Evolutionary conservation across 495 filamentous ascomycete species (phyloP), one percentile per base, ranked within the genome.

Genomic region (Penicillium turbatum): DNA sequence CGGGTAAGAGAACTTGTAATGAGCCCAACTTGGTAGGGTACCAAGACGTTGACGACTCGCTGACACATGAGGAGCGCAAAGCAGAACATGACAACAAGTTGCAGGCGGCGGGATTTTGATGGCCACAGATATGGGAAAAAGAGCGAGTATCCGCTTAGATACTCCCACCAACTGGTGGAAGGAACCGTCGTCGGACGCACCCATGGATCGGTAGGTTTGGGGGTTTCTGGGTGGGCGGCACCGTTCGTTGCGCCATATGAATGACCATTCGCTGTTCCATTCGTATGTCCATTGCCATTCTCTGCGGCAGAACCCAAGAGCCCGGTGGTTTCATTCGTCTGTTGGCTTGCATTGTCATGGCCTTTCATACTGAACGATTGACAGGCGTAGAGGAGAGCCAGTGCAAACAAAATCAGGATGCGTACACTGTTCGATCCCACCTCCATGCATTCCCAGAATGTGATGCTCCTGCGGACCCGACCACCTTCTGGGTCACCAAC

Each of bases 91-190:
- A 95, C 86, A 36, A 86, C 71, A 30, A 86, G 56, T 71, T 95
- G 86, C 32, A 96, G 77, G 60, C 73, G 74, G 27, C 73, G 66
- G 15, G 87, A 81, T 57, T 89, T 89, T 46, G 80, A 82, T 11
- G 89, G 90, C 90, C 90, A 96, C 38, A 96, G 80, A 62, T 95
- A 96, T 0, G 89, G 91, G 71, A 95, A 90, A 68, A 96, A 93
- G 29, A 95, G 76, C n/a, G 83, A 83, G 69, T 95, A 96, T 24
- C 90, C 87, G 55, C 83, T 82, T 48, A 92, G 72, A 64, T 98
- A 98, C 66, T 97, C 93, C 82, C 86, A 89, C 89, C 89, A 88
- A 59, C 80, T 88, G 15, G 85, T 84, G 5, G 83, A 80, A 5
- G 84, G 84, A 35, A 82, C 73, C 12, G 75, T 80, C n/a, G 79